Conservation (phyloP, 139 green algal genomes). For the Picochlorum sp. region DNA sequence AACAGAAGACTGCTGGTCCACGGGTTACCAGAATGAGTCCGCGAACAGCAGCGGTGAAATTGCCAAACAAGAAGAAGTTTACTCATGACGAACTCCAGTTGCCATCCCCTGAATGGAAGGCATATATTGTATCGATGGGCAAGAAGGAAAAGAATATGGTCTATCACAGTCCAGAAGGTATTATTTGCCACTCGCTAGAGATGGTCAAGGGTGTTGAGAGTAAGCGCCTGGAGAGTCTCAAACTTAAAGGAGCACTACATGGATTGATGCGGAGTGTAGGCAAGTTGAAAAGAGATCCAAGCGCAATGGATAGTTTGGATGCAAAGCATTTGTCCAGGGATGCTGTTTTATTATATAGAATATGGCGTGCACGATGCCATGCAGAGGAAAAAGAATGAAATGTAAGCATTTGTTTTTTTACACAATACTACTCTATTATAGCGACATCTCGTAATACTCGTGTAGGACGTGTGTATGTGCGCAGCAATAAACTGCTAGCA, state of each 20-base stretch:
- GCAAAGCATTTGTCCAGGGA: neutral
- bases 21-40: neutral
- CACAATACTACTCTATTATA: neutral
- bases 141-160: neutral
- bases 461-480: conserved; percentile 53
- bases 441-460: conserved; percentile 9
- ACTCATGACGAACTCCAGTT: neutral
- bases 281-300: neutral
- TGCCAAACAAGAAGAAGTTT: neutral
- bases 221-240: neutral
- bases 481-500: conserved; percentile 68
- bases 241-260: neutral
- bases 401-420: neutral
- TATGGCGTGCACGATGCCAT: neutral
- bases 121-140: neutral
- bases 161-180: neutral
- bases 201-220: neutral
- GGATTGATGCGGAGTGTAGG: neutral
- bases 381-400: no score
- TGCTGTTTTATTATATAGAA: neutral
- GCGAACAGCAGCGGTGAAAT: neutral
- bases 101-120: neutral
- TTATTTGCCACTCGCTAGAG: neutral
- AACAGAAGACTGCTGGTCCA: neutral
- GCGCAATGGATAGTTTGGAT: neutral